Evolutionary conservation across 129 eudicot genomes (phyloP).

Genomic region (Chrysanthemum lavandulifolium): DNA sequence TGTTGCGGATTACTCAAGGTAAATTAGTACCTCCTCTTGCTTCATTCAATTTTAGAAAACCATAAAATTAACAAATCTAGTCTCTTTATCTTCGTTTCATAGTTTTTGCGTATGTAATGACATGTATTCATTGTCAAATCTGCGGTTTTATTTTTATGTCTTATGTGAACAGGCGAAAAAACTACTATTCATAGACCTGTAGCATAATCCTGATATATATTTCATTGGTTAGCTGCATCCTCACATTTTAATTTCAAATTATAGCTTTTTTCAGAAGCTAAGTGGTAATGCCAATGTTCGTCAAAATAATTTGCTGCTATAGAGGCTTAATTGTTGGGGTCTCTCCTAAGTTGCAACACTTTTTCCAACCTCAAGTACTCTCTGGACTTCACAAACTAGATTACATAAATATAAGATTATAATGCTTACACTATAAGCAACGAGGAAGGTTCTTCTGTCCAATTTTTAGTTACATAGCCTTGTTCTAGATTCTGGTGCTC

Average conservation of each 20-base stretch:
- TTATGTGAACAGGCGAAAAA: no score
- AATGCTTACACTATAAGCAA: neutral
- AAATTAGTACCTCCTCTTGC: constrained; percentile 4
- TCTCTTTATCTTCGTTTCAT: neutral
- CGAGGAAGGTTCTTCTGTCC: neutral
- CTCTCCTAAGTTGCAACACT: neutral
- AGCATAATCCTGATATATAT: no score
- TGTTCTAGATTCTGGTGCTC: no score
- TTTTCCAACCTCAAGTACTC: neutral
- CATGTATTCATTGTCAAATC: neutral
- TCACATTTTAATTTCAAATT: neutral
- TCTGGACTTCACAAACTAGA: neutral
- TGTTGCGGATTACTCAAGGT: constrained; percentile 51
- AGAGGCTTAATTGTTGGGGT: neutral
- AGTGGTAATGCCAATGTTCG: neutral
- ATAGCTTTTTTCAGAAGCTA: neutral
- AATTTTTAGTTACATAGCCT: neutral
- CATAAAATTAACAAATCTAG: neutral
- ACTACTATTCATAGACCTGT: no score
- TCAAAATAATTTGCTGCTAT: neutral
- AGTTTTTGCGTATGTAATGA: neutral
- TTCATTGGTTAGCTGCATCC: no score
- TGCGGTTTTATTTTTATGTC: no score
- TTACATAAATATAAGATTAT: neutral
- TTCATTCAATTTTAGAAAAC: constrained; percentile 3